Conservation (phyloP, 1,139 yeast genomes). For the Protomyces pachydermus region DNA sequence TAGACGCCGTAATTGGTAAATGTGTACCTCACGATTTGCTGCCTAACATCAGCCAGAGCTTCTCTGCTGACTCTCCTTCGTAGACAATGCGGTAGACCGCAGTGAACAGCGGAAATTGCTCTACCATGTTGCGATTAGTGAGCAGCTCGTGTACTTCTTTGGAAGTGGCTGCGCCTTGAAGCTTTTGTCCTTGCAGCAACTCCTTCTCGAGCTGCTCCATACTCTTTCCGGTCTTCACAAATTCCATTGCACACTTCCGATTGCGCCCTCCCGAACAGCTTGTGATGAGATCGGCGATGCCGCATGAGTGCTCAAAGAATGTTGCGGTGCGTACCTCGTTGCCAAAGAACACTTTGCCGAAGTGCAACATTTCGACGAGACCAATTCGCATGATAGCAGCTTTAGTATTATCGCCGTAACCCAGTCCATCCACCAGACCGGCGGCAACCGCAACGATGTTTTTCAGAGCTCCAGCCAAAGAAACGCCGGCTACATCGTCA, state of each 20-base stretch:
- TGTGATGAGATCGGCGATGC: constrained; percentile 94
- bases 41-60: constrained; percentile 7
- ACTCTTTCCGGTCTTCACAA: constrained; percentile 34
- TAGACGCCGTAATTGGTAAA: too few species aligned
- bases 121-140: constrained; percentile 52
- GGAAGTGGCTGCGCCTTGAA: constrained; percentile 87
- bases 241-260: constrained; percentile 70
- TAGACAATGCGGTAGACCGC: constrained; percentile 79
- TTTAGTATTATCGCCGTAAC: constrained; percentile 98
- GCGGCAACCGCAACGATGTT: constrained; percentile 90
- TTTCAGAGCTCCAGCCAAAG: constrained; percentile 91
- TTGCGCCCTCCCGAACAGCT: constrained; percentile 96
- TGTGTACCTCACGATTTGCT: too few species aligned
- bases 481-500: constrained; percentile 87
- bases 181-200: constrained; percentile 84
- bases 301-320: constrained; percentile 86
- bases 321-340: constrained; percentile 63
- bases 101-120: constrained; percentile 81
- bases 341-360: constrained; percentile 71
- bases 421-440: constrained; percentile 91
- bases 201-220: constrained; percentile 78
- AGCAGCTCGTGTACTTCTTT: constrained; percentile 85
- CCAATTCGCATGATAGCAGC: constrained; percentile 96
- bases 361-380: constrained; percentile 74
- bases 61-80: constrained; percentile 49